Conservation (phyloP, 805 yeast genomes). For the Candida wancherniae region DNA sequence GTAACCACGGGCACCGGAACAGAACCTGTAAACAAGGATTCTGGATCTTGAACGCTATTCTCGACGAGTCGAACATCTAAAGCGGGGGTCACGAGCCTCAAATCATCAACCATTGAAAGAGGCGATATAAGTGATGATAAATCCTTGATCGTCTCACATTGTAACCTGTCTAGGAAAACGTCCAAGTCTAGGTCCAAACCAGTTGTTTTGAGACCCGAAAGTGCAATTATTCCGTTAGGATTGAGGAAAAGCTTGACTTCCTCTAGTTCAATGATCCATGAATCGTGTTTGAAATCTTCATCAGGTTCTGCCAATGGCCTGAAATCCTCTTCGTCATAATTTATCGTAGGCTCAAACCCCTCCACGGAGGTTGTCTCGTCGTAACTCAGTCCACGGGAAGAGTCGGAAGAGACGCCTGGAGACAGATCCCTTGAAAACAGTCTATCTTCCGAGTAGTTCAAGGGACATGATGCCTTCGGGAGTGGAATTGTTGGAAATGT, state of each 20-base stretch:
- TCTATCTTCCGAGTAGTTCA: conserved; percentile 18
- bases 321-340: conserved; percentile 29
- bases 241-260: conserved; percentile 43
- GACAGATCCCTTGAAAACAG: conserved; percentile 1
- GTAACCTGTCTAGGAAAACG: conserved; percentile 59
- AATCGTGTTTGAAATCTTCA: conserved; percentile 48
- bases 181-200: conserved; percentile 38
- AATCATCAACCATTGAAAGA: conserved; percentile 33
- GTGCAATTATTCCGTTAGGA: conserved; percentile 38
- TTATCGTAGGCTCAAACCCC: conserved; percentile 21
- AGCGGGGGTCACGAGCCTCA: conserved; percentile 46
- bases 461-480: conserved; percentile 60
- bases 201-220: conserved; percentile 33
- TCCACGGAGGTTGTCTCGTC: conserved; percentile 7
- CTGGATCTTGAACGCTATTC: conserved; percentile 17
- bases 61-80: conserved; percentile 38
- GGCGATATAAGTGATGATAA: conserved; percentile 33
- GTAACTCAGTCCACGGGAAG: conserved; percentile 14
- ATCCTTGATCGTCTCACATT: conserved; percentile 49
- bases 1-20: conserved; percentile 22
- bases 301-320: conserved; percentile 26
- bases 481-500: conserved; percentile 58
- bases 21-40: conserved; percentile 26
- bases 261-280: conserved; percentile 51
- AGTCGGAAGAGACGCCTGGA: conserved; percentile 13